Conservation (phyloP, 2,329 filamentous ascomycete genomes). For the Leptoxyphium fumago region DNA sequence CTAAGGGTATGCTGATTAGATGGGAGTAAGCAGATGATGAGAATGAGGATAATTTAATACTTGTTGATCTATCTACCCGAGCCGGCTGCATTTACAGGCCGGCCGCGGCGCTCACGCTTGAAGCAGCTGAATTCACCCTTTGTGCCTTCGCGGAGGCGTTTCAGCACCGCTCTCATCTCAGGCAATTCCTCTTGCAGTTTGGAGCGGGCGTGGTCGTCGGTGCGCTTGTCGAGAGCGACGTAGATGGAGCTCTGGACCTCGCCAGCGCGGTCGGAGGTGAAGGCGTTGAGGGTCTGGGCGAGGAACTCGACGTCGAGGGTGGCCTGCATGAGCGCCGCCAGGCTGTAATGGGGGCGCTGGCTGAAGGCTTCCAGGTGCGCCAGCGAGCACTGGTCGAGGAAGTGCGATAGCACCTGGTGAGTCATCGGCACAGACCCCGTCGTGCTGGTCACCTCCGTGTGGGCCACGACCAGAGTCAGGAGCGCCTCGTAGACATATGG, state of each 20-base stretch:
- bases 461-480: constrained; percentile 73
- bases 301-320: constrained; percentile 96
- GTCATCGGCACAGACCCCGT: constrained; percentile 55
- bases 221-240: constrained; percentile 74
- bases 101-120: constrained; percentile 5
- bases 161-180: constrained; percentile 76
- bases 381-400: constrained; percentile 67
- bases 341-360: constrained; percentile 47
- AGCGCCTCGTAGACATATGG: constrained; percentile 85
- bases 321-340: constrained; percentile 84
- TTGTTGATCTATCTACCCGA: background rate
- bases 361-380: constrained; percentile 74
- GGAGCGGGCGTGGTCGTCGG: constrained; percentile 71
- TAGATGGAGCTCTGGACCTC: constrained; percentile 84
- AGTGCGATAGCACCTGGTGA: constrained; percentile 65
- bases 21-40: no score
- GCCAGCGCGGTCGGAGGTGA: constrained; percentile 68
- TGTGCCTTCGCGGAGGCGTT: constrained; percentile 66
- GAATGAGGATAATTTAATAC: background rate
- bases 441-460: constrained; percentile 49
- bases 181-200: constrained; percentile 74
- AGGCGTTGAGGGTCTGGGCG: constrained; percentile 80
- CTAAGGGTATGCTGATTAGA: no score
- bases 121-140: constrained; percentile 56
- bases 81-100: background rate